These are phyloP conservation scores for Micractinium conductrix DNA, from an alignment of 139 green algal species.

Conservation along the genomic window DNA sequence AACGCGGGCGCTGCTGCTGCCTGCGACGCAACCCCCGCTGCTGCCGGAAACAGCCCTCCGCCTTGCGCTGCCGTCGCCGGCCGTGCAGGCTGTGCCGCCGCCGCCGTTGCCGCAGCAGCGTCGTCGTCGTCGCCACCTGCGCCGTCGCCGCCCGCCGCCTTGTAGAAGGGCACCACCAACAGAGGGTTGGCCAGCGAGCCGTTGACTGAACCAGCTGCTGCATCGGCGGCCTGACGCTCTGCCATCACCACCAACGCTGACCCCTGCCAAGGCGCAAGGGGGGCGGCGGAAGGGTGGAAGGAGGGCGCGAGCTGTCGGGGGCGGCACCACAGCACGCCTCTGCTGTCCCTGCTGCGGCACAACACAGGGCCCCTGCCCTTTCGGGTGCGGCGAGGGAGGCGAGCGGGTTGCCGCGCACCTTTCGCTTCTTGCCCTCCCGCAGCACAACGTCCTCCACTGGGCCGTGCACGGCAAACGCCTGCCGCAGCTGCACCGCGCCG, in stretches of 20 bases:
- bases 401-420: too few relatives aligned
- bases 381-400: too few relatives aligned
- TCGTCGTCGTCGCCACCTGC: background rate
- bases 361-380: too few relatives aligned
- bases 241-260: slow-evolving; percentile 73
- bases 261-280: too few relatives aligned
- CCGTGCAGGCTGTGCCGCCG: background rate
- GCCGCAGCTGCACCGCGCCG: slow-evolving; percentile 41
- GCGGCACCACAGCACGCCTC: too few relatives aligned
- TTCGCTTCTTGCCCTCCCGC: slow-evolving; percentile 45
- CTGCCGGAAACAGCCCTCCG: too few relatives aligned
- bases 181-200: slow-evolving; percentile 40
- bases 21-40: background rate
- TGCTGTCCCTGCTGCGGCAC: too few relatives aligned
- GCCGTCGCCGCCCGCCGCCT: slow-evolving; percentile 13
- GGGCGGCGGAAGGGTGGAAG: too few relatives aligned
- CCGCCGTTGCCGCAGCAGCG: too few relatives aligned
- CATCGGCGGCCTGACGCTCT: slow-evolving; percentile 21
- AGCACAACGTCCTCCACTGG: slow-evolving; percentile 73
- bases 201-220: slow-evolving; percentile 34
- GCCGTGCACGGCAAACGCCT: slow-evolving; percentile 57
- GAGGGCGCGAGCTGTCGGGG: too few relatives aligned
- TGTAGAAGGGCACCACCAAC: slow-evolving; percentile 52
- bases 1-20: background rate
- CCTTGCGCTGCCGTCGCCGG: background rate